Evolutionary conservation across 73 alveolate species (phyloP).

Genomic region (Tetrahymena thermophila): DNA sequence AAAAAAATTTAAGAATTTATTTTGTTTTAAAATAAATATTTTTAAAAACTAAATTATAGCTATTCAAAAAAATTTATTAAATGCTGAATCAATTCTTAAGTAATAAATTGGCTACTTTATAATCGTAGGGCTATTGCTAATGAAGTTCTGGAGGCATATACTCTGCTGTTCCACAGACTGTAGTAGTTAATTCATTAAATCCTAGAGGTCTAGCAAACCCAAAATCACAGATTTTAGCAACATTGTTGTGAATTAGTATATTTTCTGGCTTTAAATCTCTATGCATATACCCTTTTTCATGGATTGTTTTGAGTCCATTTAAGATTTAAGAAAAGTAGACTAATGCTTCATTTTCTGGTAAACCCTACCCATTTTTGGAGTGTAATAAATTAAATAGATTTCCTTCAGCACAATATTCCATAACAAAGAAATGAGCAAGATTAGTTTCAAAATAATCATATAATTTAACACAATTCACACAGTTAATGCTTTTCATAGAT

Average conservation of each 20-base stretch:
- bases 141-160: neutral
- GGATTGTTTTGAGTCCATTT: conserved; percentile 44
- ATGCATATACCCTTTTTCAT: conserved; percentile 55
- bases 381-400: conserved; percentile 4
- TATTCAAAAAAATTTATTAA: too few species aligned
- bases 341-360: conserved; percentile 53
- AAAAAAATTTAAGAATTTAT: too few species aligned
- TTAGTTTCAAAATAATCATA: conserved; percentile 33
- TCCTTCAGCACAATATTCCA: conserved; percentile 53
- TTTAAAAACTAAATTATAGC: too few species aligned
- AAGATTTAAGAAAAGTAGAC: conserved; percentile 59
- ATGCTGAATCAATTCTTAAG: neutral
- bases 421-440: conserved; percentile 26
- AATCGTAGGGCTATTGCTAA: neutral
- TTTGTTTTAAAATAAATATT: too few species aligned
- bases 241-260: conserved; percentile 31
- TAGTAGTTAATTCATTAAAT: neutral
- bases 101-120: neutral
- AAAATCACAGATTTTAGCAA: conserved; percentile 37
- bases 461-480: conserved; percentile 38
- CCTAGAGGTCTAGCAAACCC: conserved; percentile 43
- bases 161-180: neutral
- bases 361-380: conserved; percentile 8
- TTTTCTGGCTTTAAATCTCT: conserved; percentile 73
- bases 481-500: conserved; percentile 32